These are phyloP conservation scores for Yamadazyma tumulicola DNA, from an alignment of 805 yeast species.

Conservation along the genomic window DNA sequence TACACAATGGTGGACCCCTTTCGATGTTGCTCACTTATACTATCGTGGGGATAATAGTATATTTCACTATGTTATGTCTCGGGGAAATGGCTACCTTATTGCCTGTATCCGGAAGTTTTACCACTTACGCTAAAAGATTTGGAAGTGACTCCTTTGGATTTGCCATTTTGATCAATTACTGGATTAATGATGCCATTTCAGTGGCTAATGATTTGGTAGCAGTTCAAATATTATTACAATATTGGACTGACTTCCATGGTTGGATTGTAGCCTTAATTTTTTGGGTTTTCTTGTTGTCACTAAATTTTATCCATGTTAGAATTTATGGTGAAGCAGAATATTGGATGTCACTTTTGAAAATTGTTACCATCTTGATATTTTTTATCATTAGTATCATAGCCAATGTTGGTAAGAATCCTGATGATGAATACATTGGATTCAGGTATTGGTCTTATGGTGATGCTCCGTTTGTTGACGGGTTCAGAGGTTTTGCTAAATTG, in stretches of 20 bases:
- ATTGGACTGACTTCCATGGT: conserved; percentile 48
- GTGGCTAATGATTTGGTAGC: conserved; percentile 50
- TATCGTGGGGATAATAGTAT: conserved; percentile 43
- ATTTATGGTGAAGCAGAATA: conserved; percentile 43
- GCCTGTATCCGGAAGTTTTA: conserved; percentile 56
- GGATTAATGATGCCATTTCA: conserved; percentile 49
- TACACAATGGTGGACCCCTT: conserved; percentile 32
- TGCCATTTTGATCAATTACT: conserved; percentile 47
- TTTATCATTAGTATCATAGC: conserved; percentile 54
- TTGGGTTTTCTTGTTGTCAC: conserved; percentile 47
- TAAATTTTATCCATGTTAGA: conserved; percentile 37
- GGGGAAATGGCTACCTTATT: conserved; percentile 56
- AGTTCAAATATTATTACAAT: conserved; percentile 40
- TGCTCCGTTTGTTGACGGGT: conserved; percentile 51
- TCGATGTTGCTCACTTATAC: conserved; percentile 31
- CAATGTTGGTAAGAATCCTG: conserved; percentile 54
- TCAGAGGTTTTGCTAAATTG: conserved; percentile 48
- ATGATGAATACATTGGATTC: conserved; percentile 39
- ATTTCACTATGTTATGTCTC: conserved; percentile 48
- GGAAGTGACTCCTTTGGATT: conserved; percentile 52
- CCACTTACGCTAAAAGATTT: conserved; percentile 46
- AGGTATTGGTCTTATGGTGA: conserved; percentile 46
- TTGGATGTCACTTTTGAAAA: conserved; percentile 36
- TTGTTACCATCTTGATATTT: conserved; percentile 53
- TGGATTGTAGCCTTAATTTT: conserved; percentile 53